Evolutionary conservation across 345 rosid species (phyloP).

Genomic region (Citrus mangshanensis): DNA sequence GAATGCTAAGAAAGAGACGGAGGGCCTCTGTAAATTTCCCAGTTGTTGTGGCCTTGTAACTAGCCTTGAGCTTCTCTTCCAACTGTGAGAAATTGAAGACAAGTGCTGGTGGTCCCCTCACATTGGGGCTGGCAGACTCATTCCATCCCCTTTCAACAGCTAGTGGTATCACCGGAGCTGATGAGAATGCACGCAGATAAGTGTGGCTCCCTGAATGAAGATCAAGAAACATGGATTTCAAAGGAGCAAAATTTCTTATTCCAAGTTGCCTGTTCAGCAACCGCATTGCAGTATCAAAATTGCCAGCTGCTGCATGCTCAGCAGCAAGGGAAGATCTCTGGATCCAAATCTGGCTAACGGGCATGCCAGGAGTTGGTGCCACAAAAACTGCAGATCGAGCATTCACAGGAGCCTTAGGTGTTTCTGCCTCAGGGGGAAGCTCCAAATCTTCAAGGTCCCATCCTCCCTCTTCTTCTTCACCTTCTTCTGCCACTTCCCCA

Average conservation of each 20-base stretch:
- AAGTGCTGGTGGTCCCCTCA: conserved; percentile 81
- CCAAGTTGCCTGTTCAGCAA: conserved; percentile 91
- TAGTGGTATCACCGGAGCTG: conserved; percentile 72
- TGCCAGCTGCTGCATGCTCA: conserved; percentile 90
- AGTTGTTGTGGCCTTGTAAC: conserved; percentile 80
- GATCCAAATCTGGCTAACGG: conserved; percentile 84
- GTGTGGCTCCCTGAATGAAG: conserved; percentile 75
- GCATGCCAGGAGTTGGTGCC: conserved; percentile 87
- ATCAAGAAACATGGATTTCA: conserved; percentile 74
- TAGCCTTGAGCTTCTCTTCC: conserved; percentile 91
- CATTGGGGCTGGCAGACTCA: conserved; percentile 77
- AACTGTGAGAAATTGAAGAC: conserved; percentile 72
- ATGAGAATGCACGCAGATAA: conserved; percentile 72
- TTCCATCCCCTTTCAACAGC: conserved; percentile 86
- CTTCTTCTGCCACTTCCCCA: conserved; percentile 63
- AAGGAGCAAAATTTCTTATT: conserved; percentile 65
- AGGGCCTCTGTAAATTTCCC: conserved; percentile 85
- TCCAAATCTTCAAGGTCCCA: conserved; percentile 96
- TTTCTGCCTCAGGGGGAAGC: conserved; percentile 82
- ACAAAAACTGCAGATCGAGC: conserved; percentile 67
- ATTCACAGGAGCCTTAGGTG: conserved; percentile 57
- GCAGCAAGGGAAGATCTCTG: conserved; percentile 90
- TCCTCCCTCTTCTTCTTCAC: conserved; percentile 77
- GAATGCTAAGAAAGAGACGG: conserved; percentile 66
- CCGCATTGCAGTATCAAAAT: conserved; percentile 91